Evolutionary conservation across 192 early-diverging fungal species (phyloP).

Genomic region (Borealophlyctis nickersoniae): DNA sequence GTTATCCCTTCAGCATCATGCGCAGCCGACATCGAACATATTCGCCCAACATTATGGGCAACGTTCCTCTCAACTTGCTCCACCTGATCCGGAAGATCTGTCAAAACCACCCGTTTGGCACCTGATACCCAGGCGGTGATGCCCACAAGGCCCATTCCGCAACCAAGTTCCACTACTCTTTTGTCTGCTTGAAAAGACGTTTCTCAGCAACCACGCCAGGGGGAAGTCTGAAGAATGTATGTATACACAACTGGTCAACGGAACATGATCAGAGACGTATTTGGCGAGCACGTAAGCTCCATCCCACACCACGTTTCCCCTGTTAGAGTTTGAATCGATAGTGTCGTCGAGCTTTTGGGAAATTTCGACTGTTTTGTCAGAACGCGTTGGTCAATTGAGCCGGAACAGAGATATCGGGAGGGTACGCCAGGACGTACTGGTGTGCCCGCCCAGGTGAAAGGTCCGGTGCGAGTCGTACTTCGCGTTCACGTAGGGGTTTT

Average conservation of each 20-base stretch:
- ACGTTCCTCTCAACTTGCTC: neutral
- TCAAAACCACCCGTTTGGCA: neutral
- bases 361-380: constrained; percentile 7
- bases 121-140: neutral
- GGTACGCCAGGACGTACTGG: neutral
- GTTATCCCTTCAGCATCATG: neutral
- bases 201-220: no score
- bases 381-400: no score
- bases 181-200: no score
- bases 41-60: neutral
- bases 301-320: constrained; percentile 22
- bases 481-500: constrained; percentile 22
- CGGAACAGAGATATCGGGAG: neutral
- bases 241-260: no score
- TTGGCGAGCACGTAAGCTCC: constrained; percentile 14
- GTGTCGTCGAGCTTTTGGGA: constrained; percentile 3
- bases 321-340: constrained; percentile 15
- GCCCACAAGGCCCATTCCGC: neutral
- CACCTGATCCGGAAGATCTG: neutral
- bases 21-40: neutral
- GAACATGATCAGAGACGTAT: constrained; percentile 7
- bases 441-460: constrained; percentile 2
- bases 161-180: neutral
- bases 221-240: no score
- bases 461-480: constrained; percentile 9